phyloP scores from a whole-genome alignment of 2,329 filamentous ascomycete species.

The Penicillium oxalicum region DNA sequence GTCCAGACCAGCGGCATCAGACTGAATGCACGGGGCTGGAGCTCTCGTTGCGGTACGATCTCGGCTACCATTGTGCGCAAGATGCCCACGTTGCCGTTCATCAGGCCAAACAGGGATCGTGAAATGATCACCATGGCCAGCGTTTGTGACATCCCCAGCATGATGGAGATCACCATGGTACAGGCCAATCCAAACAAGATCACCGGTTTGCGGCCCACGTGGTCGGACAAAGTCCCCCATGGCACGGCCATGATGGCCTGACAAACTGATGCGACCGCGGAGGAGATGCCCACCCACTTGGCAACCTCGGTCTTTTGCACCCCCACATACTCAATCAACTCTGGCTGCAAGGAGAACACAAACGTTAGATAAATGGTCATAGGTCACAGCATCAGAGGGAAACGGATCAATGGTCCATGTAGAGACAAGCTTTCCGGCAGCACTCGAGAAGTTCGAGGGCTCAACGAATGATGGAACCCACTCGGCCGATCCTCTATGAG shows the following conservation, averaged over 20 bases:
- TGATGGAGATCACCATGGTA: conserved; percentile 73
- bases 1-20: conserved; percentile 92
- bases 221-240: conserved; percentile 73
- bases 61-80: conserved; percentile 89
- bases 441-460: too few species aligned
- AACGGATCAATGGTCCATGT: too few species aligned
- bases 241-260: conserved; percentile 67
- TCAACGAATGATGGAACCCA: too few species aligned
- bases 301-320: conserved; percentile 62
- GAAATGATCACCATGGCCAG: conserved; percentile 73
- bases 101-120: conserved; percentile 70
- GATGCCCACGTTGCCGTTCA: conserved; percentile 92
- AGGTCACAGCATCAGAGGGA: too few species aligned
- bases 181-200: conserved; percentile 67
- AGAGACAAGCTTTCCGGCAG: too few species aligned
- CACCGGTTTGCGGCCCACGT: conserved; percentile 72
- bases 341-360: conserved; percentile 47
- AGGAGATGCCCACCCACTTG: conserved; percentile 72
- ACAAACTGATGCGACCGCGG: conserved; percentile 64
- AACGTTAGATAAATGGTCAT: conserved; percentile 10
- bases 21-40: conserved; percentile 84
- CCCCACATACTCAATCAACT: conserved; percentile 78
- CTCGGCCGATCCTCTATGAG: too few species aligned
- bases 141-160: conserved; percentile 78
- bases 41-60: conserved; percentile 77